These are phyloP conservation scores for Udeniomyces megalosporus DNA, from an alignment of 768 basidiomycete species.

Conservation along the genomic window DNA sequence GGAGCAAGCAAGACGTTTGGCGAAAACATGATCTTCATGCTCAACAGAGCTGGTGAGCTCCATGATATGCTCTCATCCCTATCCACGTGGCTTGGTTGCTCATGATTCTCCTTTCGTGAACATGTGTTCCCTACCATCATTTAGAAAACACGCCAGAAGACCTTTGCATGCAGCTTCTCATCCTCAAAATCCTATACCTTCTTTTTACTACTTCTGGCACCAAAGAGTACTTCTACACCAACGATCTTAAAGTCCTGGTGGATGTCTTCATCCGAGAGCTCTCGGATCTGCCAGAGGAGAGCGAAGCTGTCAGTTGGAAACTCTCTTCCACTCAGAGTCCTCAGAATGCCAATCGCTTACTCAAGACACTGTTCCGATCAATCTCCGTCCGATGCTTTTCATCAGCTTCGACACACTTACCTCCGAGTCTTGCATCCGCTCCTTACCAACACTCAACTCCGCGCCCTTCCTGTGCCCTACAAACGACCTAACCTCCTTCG, in stretches of 20 bases:
- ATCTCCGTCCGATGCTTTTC: not conserved
- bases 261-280: conserved; percentile 96
- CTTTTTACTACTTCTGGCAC: conserved; percentile 86
- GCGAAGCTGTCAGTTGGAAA: conserved; percentile 58
- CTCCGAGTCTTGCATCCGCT: conserved; percentile 91
- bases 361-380: too few relatives aligned
- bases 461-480: conserved; percentile 47
- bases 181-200: conserved; percentile 85
- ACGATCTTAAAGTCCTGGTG: conserved; percentile 86
- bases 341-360: conserved; percentile 9
- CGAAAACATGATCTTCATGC: conserved; percentile 97
- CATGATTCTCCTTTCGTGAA: not conserved
- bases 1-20: conserved; percentile 88
- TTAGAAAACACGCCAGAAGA: conserved; percentile 74
- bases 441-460: conserved; percentile 78
- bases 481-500: conserved; percentile 80
- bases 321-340: not conserved
- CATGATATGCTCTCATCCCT: not conserved
- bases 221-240: conserved; percentile 93
- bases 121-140: not conserved
- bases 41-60: conserved; percentile 75
- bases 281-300: conserved; percentile 77
- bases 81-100: too few relatives aligned
- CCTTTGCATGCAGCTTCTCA: conserved; percentile 80
- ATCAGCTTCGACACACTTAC: conserved; percentile 81